Evolutionary conservation across 768 basidiomycete genomes (phyloP), one percentile per base, ranked within the genome.

Genomic region (Mycena vulgaris): DNA sequence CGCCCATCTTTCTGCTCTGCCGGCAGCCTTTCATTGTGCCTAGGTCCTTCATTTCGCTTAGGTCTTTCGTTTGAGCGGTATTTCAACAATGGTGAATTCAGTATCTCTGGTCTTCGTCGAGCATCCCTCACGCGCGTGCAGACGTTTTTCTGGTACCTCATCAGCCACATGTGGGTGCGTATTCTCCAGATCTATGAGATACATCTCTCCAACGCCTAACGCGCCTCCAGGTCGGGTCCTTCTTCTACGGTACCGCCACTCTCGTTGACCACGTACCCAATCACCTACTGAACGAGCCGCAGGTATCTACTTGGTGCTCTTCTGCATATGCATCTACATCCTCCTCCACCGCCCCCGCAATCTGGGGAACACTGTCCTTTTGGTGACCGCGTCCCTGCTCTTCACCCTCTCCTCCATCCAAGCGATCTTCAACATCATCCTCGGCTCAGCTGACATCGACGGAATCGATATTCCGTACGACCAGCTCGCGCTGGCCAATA

Each of bases 331-430:
- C 73, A 73, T 80, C 39, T 74, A 77, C 59, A 74, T 79, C 16
- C 77, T 80, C 16, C 58, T 81, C 3, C 69, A 49, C 39, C 69
- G 69, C 2, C 69, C 69, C 2, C 45, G 68, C 65, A 59, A 78
- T 75, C 58, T 74, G 69, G 67, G 74, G 56, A 68, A 77, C 76
- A 28, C 68, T 69, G 35, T 78, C 33, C 73, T 80, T 14, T 56
- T 81, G 14, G 74, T 74, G 13, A 77, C 77, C 42, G 77, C 79
- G 5, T 61, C 78, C 35, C 58, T 72, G 14, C 77, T 80, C 75
- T 80, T 79, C 59, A 65, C 74, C 16, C 74, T 79, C 19, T 77
- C 78, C 17, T 76, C 78, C 11, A 73, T 77, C n/a, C 78, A 80
- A 37, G 74, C 78, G n/a, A 72, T 80, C 17, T 65, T 79, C 60